Evolutionary conservation across 768 basidiomycete species (phyloP), one percentile per base, ranked within the genome.

Genomic region (Suillus sp.): DNA sequence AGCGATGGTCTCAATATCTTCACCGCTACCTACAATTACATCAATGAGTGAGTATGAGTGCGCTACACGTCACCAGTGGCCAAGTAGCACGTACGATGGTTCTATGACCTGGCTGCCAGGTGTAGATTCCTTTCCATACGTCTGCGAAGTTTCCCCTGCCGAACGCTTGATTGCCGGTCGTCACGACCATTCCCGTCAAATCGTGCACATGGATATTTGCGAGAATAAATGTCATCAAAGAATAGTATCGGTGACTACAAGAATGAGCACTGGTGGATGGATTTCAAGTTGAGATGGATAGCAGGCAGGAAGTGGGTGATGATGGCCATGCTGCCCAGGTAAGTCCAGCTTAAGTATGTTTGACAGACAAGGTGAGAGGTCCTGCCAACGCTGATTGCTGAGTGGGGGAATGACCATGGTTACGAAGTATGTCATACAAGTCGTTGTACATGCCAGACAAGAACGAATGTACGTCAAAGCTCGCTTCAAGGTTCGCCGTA

Each of bases 151-250:
- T 37, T 7, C 59, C 53, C 3, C 51, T 47, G 14, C 59, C 59
- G 51, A 60, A 1, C 18, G 10, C 32, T 1, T 3, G n/a, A 11
- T 30, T 6, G 22, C 25, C 53, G 3, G 3, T 9, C 3, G 6
- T 58, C 59, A 22, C 27, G 27, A 60, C 59, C 53, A 10, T 34
- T 34, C 54, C 54, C n/a, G 53, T 60, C 43, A 60, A 27, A 27
- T 60, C 7, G 5, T 2, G 13, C 34, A 60, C 35, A 51, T n/a
- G 1, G 59, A 60, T 34, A 34, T 20, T 27, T 34, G 43, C 13
- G 25, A 60, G 30, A 34, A 22, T 7, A 22, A 59, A 59, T 22
- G 32, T 16, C 32, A 30, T 56, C 22, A 32, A 20, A 27, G n/a
- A 27, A 13, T 32, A 32, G 51, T 53, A 13, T 47, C 11, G 13